Evolutionary conservation across 495 filamentous ascomycete genomes (phyloP).

Genomic region (Pseudevernia furfuracea): DNA sequence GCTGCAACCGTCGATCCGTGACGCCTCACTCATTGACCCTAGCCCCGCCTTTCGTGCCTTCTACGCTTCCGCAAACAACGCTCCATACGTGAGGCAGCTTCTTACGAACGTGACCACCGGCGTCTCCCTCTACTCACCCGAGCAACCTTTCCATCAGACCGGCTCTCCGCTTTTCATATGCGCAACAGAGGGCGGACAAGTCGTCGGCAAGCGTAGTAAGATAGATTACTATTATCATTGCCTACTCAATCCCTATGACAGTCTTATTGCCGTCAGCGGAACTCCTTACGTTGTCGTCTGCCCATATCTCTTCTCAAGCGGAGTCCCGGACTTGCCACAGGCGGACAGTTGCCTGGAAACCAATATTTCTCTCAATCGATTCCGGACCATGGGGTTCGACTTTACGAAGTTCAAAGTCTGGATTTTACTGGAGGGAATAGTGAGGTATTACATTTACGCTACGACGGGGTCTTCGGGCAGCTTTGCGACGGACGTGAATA

Average conservation of each 20-base stretch:
- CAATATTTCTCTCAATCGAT: not conserved
- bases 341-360: not conserved
- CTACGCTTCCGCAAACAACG: not conserved
- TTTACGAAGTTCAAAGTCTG: not conserved
- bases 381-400: not conserved
- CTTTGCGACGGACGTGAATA: not conserved
- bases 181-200: not conserved
- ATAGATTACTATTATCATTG: not conserved
- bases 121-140: not conserved
- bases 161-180: not conserved
- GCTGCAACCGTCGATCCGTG: not conserved
- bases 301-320: not conserved
- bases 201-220: not conserved
- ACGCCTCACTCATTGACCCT: not conserved
- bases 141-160: not conserved
- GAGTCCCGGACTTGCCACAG: not conserved
- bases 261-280: not conserved
- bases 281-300: not conserved
- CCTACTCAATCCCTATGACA: not conserved
- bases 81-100: not conserved
- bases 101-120: not conserved
- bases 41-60: not conserved
- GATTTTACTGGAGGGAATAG: not conserved
- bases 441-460: not conserved
- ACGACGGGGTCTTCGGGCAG: not conserved